Conservation (phyloP, 2,329 filamentous ascomycete species). For the Aspergillus fructus region DNA sequence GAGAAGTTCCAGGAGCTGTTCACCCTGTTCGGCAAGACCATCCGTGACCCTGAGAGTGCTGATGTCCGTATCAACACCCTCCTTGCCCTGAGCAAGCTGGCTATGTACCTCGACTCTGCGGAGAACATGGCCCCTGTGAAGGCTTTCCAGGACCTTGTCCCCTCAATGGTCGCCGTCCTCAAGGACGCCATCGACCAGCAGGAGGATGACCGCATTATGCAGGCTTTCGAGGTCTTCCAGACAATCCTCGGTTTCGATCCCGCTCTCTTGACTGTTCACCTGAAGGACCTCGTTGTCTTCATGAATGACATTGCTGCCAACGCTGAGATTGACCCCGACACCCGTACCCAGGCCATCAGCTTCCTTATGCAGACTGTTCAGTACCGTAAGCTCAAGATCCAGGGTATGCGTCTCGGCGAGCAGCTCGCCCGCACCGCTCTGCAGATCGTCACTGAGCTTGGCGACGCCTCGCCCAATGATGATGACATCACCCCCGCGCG, state of each 20-base stretch:
- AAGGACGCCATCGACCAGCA: slow-evolving; percentile 76
- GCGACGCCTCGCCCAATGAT: slow-evolving; percentile 65
- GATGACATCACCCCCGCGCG: slow-evolving; percentile 84
- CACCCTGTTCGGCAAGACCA: slow-evolving; percentile 78
- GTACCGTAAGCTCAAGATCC: slow-evolving; percentile 93
- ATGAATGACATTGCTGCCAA: slow-evolving; percentile 86
- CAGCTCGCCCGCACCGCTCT: slow-evolving; percentile 84
- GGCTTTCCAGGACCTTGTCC: slow-evolving; percentile 76
- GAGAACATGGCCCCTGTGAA: slow-evolving; percentile 73
- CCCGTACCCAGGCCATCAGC: slow-evolving; percentile 82
- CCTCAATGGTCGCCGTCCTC: slow-evolving; percentile 83
- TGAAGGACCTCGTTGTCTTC: slow-evolving; percentile 86
- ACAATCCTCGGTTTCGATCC: slow-evolving; percentile 88
- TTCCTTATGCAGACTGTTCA: slow-evolving; percentile 92
- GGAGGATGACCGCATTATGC: slow-evolving; percentile 84
- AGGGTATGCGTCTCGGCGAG: slow-evolving; percentile 82
- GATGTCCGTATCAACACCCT: slow-evolving; percentile 95
- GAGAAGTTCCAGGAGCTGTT: slow-evolving; percentile 80
- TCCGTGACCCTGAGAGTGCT: slow-evolving; percentile 84
- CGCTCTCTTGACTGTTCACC: slow-evolving; percentile 76
- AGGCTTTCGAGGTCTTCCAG: slow-evolving; percentile 96
- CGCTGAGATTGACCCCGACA: slow-evolving; percentile 76
- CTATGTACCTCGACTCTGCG: slow-evolving; percentile 83
- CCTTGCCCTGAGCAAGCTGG: slow-evolving; percentile 81
- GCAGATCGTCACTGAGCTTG: slow-evolving; percentile 86